Percentiles rank a stretch among this genome's conserved stretches.
phyloP scores from a whole-genome alignment of 306 rosid genomes.

The Vigna hirtella region DNA sequence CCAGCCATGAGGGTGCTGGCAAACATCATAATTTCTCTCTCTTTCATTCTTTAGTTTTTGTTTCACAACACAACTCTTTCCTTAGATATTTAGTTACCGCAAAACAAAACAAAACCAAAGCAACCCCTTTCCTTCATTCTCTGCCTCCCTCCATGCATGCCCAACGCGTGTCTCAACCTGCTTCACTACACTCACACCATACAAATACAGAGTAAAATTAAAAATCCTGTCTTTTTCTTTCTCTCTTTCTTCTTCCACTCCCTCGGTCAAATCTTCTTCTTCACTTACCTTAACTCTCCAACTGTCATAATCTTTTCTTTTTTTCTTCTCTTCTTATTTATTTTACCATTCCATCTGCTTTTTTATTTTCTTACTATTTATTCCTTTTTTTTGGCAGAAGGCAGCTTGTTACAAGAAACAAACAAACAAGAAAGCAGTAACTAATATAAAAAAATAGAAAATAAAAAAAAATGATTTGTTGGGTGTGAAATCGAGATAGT shows the following conservation, averaged over 20 bases:
- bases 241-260: not conserved
- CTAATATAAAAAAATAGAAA: not conserved
- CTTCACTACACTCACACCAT: slow-evolving; percentile 8
- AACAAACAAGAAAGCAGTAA: not conserved
- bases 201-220: not conserved
- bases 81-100: not conserved
- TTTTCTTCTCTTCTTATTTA: slow-evolving; percentile 29
- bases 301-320: slow-evolving; percentile 33
- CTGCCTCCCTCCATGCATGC: slow-evolving; percentile 46
- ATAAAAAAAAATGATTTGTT: not conserved
- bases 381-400: not conserved
- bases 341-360: slow-evolving; percentile 37
- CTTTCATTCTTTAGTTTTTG: not conserved
- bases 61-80: not conserved
- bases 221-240: not conserved
- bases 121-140: not conserved
- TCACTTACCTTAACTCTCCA: not conserved
- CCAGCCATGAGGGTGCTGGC: not conserved
- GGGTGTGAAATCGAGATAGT: not conserved
- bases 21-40: slow-evolving; percentile 11
- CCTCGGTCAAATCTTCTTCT: slow-evolving; percentile 27
- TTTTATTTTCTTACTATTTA: not conserved
- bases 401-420: not conserved
- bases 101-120: not conserved
- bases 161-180: slow-evolving; percentile 45